Base-by-base conservation (phyloP, 176 grass and related monocot genomes). In the Carex kokanica region DNA sequence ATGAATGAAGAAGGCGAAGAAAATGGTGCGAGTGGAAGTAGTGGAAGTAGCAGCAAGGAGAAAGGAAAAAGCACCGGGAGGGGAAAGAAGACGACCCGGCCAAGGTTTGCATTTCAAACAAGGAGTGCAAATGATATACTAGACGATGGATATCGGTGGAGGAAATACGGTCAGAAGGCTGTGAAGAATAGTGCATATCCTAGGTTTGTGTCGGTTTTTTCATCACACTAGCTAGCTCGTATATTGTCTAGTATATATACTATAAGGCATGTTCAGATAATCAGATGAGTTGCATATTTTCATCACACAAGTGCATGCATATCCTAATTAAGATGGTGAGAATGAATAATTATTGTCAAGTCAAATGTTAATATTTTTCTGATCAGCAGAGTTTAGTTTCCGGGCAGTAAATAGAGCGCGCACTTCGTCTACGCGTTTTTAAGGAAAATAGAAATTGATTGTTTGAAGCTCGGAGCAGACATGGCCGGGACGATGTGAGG, bases 121-220 rank as follows among this genome's bases (percentile, higher is more conserved):
- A 92, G 83, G 91, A 97, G 91, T 85, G 67, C 56, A 16, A 92
- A 90, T 84, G 94, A 97, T 78, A 91, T 97, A 83, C 87, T 97
- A 13, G 92, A 97, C 64, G 94, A 97, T 40, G 94, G 94, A 38
- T 97, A 97, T 71, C 85, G 94, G 18, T 97, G 94, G 94, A 89
- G 94, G 77, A 97, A 97, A 82, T 97, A 97, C 36, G 94, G 94
- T 23, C 94, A 97, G 79, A 97, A 97, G 90, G 91, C 91, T 16
- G 94, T 94, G 78, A 97, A 97, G 86, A 97, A 97, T 79, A 94
- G 91, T 84, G n/a, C 64, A 6, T 85, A 88, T 60, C 94, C 94
- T 85, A 97, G 91, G 94, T 97, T 72, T 9, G 72, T 61, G 20
- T 45, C 13, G 66, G 53, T 59, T 84, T 74, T 57, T 29, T 57